These are phyloP conservation scores for Cutaneotrichosporon spelunceum DNA, from an alignment of 1,284 basidiomycete genomes.

Conservation along the genomic window DNA sequence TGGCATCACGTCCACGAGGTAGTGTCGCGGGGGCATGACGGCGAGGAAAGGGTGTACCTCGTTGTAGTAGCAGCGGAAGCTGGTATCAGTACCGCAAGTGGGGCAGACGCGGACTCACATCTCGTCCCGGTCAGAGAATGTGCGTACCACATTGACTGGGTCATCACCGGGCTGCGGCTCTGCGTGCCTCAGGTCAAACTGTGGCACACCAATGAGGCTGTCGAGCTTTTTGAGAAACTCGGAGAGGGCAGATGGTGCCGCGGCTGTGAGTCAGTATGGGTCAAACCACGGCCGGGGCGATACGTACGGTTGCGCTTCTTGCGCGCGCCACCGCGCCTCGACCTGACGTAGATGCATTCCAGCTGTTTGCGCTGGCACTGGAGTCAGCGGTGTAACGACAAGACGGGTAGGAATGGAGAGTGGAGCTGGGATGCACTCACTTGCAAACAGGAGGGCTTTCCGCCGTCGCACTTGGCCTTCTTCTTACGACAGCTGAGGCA, in stretches of 20 bases:
- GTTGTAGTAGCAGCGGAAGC: slow-evolving; percentile 48
- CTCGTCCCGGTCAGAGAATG: slow-evolving; percentile 37
- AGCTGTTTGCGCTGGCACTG: slow-evolving; percentile 46
- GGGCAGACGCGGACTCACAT: slow-evolving; percentile 36
- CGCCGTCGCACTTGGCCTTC: slow-evolving; percentile 52
- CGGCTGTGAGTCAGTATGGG: slow-evolving; percentile 19
- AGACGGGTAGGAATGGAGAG: not conserved
- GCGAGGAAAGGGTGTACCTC: slow-evolving; percentile 51
- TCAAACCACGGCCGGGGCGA: not conserved
- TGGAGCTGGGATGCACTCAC: slow-evolving; percentile 29
- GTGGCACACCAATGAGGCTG: slow-evolving; percentile 33
- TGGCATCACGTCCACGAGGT: slow-evolving; percentile 35
- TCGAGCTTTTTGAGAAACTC: slow-evolving; percentile 49
- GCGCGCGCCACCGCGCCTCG: slow-evolving; percentile 45
- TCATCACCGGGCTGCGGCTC: slow-evolving; percentile 31
- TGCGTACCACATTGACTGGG: slow-evolving; percentile 38
- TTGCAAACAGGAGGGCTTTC: slow-evolving; percentile 47
- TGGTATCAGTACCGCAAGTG: slow-evolving; percentile 14
- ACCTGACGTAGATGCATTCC: slow-evolving; percentile 52
- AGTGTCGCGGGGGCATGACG: slow-evolving; percentile 45
- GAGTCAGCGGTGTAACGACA: not conserved
- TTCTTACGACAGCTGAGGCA: slow-evolving; percentile 50
- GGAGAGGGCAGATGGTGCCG: slow-evolving; percentile 40
- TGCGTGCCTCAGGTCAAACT: slow-evolving; percentile 27
- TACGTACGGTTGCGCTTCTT: slow-evolving; percentile 44